Conservation (phyloP, 2,329 filamentous ascomycete species). For the Colletotrichum sp. region DNA sequence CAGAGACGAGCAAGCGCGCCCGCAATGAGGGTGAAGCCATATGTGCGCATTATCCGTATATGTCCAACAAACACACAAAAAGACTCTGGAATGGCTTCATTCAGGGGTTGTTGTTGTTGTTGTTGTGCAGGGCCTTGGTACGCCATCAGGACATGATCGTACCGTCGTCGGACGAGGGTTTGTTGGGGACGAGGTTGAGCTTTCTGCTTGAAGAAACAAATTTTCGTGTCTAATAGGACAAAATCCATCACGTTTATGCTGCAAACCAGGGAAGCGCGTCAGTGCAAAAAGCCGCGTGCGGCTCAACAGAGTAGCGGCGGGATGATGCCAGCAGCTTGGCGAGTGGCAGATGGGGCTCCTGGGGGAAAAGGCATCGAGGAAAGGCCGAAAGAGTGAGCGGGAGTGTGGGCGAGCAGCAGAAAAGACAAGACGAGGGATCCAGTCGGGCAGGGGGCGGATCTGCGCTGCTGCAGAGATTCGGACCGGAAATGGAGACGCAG, state of each 20-base stretch:
- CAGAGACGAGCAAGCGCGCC: background rate
- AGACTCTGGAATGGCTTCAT: background rate
- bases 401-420: background rate
- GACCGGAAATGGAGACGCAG: background rate
- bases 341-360: background rate
- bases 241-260: background rate
- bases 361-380: constrained; percentile 2
- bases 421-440: background rate
- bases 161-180: background rate
- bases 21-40: background rate
- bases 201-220: background rate
- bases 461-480: background rate
- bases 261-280: background rate
- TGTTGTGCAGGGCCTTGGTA: background rate
- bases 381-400: constrained; percentile 14
- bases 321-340: background rate
- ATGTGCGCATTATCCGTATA: background rate
- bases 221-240: background rate
- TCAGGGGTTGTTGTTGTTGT: background rate
- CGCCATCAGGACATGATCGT: background rate
- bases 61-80: background rate
- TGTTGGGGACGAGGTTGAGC: background rate
- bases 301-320: background rate
- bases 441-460: background rate
- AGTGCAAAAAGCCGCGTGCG: background rate